These are phyloP conservation scores for Mycena citricolor DNA, from an alignment of 1,284 basidiomycete genomes.

Conservation along the genomic window DNA sequence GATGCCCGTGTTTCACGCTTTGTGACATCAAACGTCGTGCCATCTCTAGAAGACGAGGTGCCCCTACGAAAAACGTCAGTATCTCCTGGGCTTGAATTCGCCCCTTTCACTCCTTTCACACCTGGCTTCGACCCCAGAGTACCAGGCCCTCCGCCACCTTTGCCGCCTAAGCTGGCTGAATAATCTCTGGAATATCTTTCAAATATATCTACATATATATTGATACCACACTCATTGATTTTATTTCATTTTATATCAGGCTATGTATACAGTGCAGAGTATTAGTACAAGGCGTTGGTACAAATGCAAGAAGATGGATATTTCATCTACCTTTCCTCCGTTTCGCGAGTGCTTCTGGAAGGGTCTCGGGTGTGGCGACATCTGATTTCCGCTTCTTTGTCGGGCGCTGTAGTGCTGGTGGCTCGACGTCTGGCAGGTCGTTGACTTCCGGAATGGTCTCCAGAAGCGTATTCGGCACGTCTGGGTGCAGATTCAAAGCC, in stretches of 20 bases:
- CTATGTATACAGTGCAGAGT: too few species aligned
- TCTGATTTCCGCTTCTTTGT: conserved; percentile 20
- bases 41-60: conserved; percentile 28
- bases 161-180: conserved; percentile 38
- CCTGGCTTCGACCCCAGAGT: conserved; percentile 32
- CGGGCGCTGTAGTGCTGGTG: conserved; percentile 1
- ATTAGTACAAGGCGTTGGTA: too few species aligned
- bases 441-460: conserved; percentile 20
- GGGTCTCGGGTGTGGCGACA: neutral
- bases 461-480: conserved; percentile 31
- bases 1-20: conserved; percentile 51
- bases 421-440: conserved; percentile 2
- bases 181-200: too few species aligned
- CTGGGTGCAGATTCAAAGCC: conserved; percentile 33
- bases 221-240: conserved; percentile 18
- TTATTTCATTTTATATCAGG: too few species aligned
- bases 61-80: conserved; percentile 14
- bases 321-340: conserved; percentile 20
- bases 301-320: too few species aligned
- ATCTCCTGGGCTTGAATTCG: conserved; percentile 32
- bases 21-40: conserved; percentile 32
- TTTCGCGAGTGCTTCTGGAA: conserved; percentile 11
- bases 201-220: conserved; percentile 9
- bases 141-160: conserved; percentile 37
- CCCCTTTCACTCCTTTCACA: conserved; percentile 46